phyloP scores from a whole-genome alignment of 2,329 filamentous ascomycete species.

The Corinectria fuckeliana region DNA sequence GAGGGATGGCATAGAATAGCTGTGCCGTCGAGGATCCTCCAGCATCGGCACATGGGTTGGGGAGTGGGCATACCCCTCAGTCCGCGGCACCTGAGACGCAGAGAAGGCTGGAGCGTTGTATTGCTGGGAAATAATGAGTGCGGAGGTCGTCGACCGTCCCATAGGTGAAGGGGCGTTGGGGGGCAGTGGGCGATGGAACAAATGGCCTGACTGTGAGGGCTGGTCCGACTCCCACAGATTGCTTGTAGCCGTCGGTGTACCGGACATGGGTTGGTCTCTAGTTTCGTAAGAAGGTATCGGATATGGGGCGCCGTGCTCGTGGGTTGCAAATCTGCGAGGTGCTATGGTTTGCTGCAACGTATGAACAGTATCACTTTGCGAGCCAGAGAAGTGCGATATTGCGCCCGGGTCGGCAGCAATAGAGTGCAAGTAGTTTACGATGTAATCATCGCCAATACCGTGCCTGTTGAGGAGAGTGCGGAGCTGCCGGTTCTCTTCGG shows the following conservation, averaged over 20 bases:
- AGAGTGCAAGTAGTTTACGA: conserved; percentile 51
- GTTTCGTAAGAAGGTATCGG: conserved; percentile 41
- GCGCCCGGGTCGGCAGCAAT: conserved; percentile 24
- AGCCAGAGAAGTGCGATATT: conserved; percentile 31
- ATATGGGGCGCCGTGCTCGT: conserved; percentile 39
- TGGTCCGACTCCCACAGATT: conserved; percentile 44
- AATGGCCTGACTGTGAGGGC: conserved; percentile 29
- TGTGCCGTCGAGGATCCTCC: conserved; percentile 35
- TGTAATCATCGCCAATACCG: conserved; percentile 63
- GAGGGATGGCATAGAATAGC: conserved; percentile 32
- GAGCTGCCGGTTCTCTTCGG: conserved; percentile 72
- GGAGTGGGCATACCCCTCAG: conserved; percentile 30
- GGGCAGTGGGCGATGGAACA: conserved; percentile 38
- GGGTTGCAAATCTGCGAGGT: conserved; percentile 43
- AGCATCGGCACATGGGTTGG: conserved; percentile 31
- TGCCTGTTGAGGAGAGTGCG: conserved; percentile 63
- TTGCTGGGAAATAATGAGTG: conserved; percentile 33
- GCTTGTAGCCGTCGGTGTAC: conserved; percentile 42
- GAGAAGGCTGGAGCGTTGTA: conserved; percentile 32
- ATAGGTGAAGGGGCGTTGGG: conserved; percentile 25
- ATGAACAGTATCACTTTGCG: conserved; percentile 38
- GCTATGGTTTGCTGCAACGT: conserved; percentile 47
- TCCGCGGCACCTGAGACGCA: conserved; percentile 28
- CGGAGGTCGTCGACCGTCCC: conserved; percentile 30
- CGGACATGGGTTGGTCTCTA: conserved; percentile 43